A percentile compares a stretch with the other conserved stretches of the same genome.
Evolutionary conservation across 2,329 filamentous ascomycete species (phyloP).

Genomic region (Fusarium sambucinum): DNA sequence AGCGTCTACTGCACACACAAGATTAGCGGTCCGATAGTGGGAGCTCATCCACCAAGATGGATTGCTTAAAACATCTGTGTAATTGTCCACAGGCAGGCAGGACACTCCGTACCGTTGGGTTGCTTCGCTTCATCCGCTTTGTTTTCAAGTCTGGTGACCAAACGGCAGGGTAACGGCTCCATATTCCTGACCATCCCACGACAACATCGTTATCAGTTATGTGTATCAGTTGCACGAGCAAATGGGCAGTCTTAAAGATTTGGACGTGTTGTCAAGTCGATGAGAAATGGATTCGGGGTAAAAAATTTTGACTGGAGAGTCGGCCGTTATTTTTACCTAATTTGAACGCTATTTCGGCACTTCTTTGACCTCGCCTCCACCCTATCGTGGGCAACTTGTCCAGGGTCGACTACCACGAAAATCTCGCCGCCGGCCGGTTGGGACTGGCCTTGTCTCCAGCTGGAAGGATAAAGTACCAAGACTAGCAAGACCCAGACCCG

Average conservation of each 20-base stretch:
- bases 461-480: constrained; percentile 13
- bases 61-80: constrained; percentile 10
- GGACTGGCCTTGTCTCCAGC: constrained; percentile 10
- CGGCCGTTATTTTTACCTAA: constrained; percentile 55
- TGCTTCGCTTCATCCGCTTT: constrained; percentile 27
- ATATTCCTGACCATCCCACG: constrained; percentile 44
- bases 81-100: constrained; percentile 1
- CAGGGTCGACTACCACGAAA: constrained; percentile 27
- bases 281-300: constrained; percentile 52
- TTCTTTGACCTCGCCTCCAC: constrained; percentile 44
- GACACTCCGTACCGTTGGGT: constrained; percentile 7
- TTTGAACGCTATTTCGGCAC: constrained; percentile 50
- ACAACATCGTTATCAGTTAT: constrained; percentile 23
- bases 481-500: neutral
- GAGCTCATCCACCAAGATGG: constrained; percentile 25
- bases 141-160: constrained; percentile 46
- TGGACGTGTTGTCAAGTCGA: constrained; percentile 46
- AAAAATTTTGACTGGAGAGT: constrained; percentile 55
- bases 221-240: constrained; percentile 46
- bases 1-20: constrained; percentile 12
- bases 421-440: constrained; percentile 25
- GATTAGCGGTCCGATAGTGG: constrained; percentile 26
- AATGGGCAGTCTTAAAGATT: constrained; percentile 37
- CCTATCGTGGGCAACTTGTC: constrained; percentile 40
- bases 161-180: constrained; percentile 37